These are phyloP conservation scores for Beauveria asiatica DNA, from an alignment of 2,329 filamentous ascomycete genomes.

Conservation along the genomic window DNA sequence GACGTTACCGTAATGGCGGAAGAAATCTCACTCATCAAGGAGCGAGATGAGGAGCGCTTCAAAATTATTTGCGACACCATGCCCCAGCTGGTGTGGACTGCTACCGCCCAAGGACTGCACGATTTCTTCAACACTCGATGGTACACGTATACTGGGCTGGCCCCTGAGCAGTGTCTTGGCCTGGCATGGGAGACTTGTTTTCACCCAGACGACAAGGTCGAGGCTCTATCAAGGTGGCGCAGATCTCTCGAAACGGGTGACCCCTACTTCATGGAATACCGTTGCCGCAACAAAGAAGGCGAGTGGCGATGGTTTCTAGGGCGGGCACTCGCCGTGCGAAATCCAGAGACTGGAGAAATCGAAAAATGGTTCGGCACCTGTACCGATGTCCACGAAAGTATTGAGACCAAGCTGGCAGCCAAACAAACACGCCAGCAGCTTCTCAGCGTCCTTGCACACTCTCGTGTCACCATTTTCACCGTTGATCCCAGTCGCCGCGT, in stretches of 20 bases:
- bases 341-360: slow-evolving; percentile 57
- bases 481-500: slow-evolving; percentile 54
- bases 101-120: slow-evolving; percentile 53
- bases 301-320: slow-evolving; percentile 75
- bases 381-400: slow-evolving; percentile 69
- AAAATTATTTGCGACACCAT: slow-evolving; percentile 67
- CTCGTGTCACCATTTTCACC: slow-evolving; percentile 67
- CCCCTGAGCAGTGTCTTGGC: slow-evolving; percentile 53
- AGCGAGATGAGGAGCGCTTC: slow-evolving; percentile 65
- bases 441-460: slow-evolving; percentile 63
- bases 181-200: slow-evolving; percentile 55
- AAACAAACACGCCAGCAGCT: slow-evolving; percentile 62
- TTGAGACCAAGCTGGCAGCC: slow-evolving; percentile 58
- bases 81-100: slow-evolving; percentile 67
- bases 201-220: slow-evolving; percentile 59
- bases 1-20: slow-evolving; percentile 64
- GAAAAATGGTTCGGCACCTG: slow-evolving; percentile 77
- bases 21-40: slow-evolving; percentile 60
- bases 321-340: slow-evolving; percentile 58
- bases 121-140: slow-evolving; percentile 74
- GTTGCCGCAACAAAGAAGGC: slow-evolving; percentile 57
- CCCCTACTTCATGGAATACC: slow-evolving; percentile 62
- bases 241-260: slow-evolving; percentile 58
- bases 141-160: slow-evolving; percentile 69
- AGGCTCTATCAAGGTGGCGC: slow-evolving; percentile 49